Evolutionary conservation across 768 basidiomycete genomes (phyloP), one percentile per base, ranked within the genome.

Genomic region (Podaxis sp.): DNA sequence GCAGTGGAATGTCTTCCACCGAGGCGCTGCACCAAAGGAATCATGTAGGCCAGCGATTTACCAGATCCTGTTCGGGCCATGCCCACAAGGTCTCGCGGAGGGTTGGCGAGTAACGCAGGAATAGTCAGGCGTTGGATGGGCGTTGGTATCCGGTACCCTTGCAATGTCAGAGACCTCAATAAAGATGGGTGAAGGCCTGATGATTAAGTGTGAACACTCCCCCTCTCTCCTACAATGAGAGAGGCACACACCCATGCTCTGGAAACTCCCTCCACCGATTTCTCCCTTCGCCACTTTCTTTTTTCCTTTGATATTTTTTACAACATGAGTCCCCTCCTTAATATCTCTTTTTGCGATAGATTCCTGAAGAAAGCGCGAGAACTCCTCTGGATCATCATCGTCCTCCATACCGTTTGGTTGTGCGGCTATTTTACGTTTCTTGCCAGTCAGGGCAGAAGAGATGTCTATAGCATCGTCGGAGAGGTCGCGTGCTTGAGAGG

Each of bases 51-150:
- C 37, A 99, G 83, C 9, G 95, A 95, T 76, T 98, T 98, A 62
- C 97, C 97, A 1, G 95, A 97, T 44, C 97, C 97, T 3, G 97
- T 99, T 38, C 97, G 84, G 38, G 97, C 96, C 97, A 98, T 99
- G 44, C 93, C 96, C 13, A 98, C 93, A 13, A 99, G 85, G 74
- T 97, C 95, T 55, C 91, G 80, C 7, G 95, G 93, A 42, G 95
- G 94, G 44, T 82, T 85, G 11, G 88, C 73, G 40, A 98, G 83
- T 44, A 97, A 83, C 18, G 87, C 79, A 5, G 97, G 97, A 48
- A 99, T 91, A 2, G 94, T 78, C 23, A 90, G 81, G 5, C 96
- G 86, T 72, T 99, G 97, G 53, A 99, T 98, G 0, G 97, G 97
- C 0, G 97, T 99, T 13, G 97, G 97, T 47, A 88, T 90, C 37